Evolutionary conservation across 140 eudicot genomes (phyloP).

Genomic region (Ambrosia hybrid): DNA sequence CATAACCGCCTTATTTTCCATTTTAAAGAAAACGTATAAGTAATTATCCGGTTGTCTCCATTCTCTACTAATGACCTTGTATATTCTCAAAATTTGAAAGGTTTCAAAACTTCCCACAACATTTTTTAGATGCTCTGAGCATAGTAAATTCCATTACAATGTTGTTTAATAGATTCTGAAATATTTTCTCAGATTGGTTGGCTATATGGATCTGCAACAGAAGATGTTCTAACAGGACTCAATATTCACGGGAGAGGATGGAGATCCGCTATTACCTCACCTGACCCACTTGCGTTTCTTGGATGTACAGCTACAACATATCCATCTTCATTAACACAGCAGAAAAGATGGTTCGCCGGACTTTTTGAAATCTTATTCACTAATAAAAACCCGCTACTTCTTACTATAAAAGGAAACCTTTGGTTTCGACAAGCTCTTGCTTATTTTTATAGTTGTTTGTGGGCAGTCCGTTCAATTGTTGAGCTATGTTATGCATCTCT

Average conservation of each 20-base stretch:
- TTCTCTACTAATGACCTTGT: too few species aligned
- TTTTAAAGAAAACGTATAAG: too few species aligned
- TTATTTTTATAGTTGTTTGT: constrained; percentile 31
- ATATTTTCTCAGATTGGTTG: constrained; percentile 49
- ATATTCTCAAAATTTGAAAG: too few species aligned
- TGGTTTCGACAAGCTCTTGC: constrained; percentile 60
- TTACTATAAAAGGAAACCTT: constrained; percentile 39
- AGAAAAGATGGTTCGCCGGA: constrained; percentile 60
- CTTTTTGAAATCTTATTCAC: constrained; percentile 47
- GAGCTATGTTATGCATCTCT: constrained; percentile 48
- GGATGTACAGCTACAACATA: constrained; percentile 53
- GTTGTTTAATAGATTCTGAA: not conserved
- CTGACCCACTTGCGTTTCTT: constrained; percentile 42
- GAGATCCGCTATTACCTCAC: constrained; percentile 29
- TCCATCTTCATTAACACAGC: constrained; percentile 40
- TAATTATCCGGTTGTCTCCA: too few species aligned
- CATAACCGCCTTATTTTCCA: too few species aligned
- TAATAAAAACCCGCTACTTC: constrained; percentile 35
- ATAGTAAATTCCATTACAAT: not conserved
- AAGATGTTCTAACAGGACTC: constrained; percentile 52
- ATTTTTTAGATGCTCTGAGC: too few species aligned
- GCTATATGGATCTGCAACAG: constrained; percentile 60
- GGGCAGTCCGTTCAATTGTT: constrained; percentile 49
- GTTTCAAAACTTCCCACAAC: too few species aligned
- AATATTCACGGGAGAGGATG: constrained; percentile 54